Evolutionary conservation across 176 grass and related monocot species (phyloP).

Genomic region (Thinopyrum elongatum): DNA sequence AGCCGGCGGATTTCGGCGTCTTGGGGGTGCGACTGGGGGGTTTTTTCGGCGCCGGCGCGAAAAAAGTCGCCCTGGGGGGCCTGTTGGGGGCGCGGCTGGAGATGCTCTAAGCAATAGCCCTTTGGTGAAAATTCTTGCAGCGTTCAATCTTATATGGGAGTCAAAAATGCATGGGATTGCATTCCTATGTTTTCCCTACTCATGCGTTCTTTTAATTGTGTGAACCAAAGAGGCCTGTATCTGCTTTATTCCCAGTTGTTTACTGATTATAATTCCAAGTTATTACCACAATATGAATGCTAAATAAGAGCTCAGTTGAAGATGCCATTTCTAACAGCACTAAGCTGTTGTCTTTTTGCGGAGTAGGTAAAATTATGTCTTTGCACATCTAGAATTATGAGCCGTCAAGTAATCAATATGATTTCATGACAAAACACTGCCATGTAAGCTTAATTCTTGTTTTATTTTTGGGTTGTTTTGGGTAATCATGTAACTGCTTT

Average conservation of each 20-base stretch:
- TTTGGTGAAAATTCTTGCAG: not conserved
- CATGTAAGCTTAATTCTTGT: slow-evolving; percentile 27
- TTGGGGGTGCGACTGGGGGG: too few species aligned
- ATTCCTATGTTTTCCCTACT: slow-evolving; percentile 1
- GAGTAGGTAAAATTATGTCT: not conserved
- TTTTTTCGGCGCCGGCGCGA: too few species aligned
- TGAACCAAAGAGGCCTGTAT: not conserved
- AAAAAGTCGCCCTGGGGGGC: too few species aligned
- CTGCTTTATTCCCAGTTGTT: slow-evolving; percentile 20
- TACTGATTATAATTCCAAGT: slow-evolving; percentile 10
- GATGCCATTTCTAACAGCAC: not conserved
- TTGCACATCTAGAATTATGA: slow-evolving; percentile 3
- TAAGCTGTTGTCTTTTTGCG: slow-evolving; percentile 5
- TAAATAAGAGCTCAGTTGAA: not conserved
- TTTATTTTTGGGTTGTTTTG: slow-evolving; percentile 3
- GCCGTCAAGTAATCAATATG: not conserved
- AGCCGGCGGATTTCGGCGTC: too few species aligned
- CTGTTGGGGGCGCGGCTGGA: too few species aligned
- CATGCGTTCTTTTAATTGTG: not conserved
- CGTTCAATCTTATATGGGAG: not conserved
- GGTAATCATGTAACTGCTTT: slow-evolving; percentile 30
- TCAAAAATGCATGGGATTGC: not conserved
- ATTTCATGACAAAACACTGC: not conserved
- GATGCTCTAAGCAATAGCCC: not conserved
- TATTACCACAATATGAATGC: not conserved